phyloP scores from a whole-genome alignment of 2,329 filamentous ascomycete species.

The Neobulgaria alba region DNA sequence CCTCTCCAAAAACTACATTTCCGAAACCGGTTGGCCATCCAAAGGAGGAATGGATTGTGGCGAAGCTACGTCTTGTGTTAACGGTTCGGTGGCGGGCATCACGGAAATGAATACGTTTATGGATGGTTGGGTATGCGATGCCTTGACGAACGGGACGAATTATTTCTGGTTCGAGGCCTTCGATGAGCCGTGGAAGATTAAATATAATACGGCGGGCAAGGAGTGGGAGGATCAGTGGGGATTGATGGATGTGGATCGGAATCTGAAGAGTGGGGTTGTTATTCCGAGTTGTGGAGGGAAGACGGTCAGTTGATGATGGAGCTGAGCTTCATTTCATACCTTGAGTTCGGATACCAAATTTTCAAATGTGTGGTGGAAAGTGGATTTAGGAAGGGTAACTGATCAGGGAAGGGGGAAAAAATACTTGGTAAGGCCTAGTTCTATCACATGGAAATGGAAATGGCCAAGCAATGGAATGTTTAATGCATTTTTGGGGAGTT shows the following conservation, averaged over 20 bases:
- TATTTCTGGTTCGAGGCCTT: conserved; percentile 99
- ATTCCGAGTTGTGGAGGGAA: conserved; percentile 83
- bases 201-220: conserved; percentile 57
- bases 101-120: conserved; percentile 80
- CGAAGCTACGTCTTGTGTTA: conserved; percentile 44
- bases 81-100: conserved; percentile 63
- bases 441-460: no score
- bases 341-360: no score
- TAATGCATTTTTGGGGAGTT: no score
- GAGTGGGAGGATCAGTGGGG: conserved; percentile 97
- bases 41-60: conserved; percentile 75
- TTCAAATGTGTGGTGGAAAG: no score
- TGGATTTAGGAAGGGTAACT: no score
- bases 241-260: conserved; percentile 74
- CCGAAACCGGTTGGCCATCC: conserved; percentile 87
- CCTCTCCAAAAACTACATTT: conserved; percentile 64
- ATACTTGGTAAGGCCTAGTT: no score
- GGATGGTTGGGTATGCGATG: conserved; percentile 74
- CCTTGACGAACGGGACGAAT: conserved; percentile 72
- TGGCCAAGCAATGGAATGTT: no score
- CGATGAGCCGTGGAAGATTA: conserved; percentile 90
- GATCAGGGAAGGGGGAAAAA: no score
- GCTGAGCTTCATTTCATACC: not conserved
- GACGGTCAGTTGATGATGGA: conserved; percentile 19
- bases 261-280: conserved; percentile 72